phyloP scores from a whole-genome alignment of 345 rosid species.

The Dipteronia sinensis region DNA sequence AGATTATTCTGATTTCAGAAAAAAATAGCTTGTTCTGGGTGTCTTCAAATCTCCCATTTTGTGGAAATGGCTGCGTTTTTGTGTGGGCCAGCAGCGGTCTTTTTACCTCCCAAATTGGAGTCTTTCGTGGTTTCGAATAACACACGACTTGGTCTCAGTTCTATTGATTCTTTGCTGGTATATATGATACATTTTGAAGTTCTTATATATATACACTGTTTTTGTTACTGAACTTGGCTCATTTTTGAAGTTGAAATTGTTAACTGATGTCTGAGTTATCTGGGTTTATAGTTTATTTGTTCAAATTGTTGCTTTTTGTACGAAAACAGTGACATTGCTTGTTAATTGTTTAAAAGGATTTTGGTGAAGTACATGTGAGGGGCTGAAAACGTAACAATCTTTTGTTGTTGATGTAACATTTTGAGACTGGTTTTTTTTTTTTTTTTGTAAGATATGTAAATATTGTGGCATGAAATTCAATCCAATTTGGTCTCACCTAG shows the following conservation, averaged over 20 bases:
- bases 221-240: neutral
- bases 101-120: conserved; percentile 24
- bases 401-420: neutral
- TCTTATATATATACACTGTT: neutral
- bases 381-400: neutral
- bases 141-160: conserved; percentile 33
- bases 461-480: neutral
- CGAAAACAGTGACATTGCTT: neutral
- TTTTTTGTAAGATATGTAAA: neutral
- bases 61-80: conserved; percentile 15
- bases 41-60: neutral
- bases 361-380: neutral
- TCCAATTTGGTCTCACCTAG: neutral
- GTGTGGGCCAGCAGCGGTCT: conserved; percentile 21
- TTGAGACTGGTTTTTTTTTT: neutral
- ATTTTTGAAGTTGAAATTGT: neutral
- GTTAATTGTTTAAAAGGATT: neutral
- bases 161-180: conserved; percentile 51
- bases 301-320: neutral
- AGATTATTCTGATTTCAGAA: neutral
- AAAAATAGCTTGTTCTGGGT: neutral
- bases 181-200: conserved; percentile 11
- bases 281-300: neutral
- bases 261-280: neutral
- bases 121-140: conserved; percentile 31